Evolutionary conservation across 257 asterid species (phyloP), one percentile per base, ranked within the genome.

Genomic region (Coffea canephora): DNA sequence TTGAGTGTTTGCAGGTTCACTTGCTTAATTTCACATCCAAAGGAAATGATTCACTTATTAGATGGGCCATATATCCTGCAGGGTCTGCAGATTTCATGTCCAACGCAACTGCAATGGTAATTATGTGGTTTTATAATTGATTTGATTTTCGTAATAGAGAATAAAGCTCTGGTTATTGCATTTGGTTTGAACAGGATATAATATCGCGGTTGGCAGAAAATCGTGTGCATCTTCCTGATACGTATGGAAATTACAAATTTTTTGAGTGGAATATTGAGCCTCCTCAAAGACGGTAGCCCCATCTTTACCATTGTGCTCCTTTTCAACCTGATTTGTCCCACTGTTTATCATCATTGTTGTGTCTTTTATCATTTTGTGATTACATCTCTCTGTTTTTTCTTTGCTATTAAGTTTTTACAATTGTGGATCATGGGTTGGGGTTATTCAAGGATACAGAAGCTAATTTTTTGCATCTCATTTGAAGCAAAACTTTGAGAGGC

Each of bases 41-140:
- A 79, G 91, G 88, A 79, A 92, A 89, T 73, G 91, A 66, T 36
- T 92, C 97, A 69, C 89, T 96, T 76, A 77, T 91, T 85, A 88
- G 78, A 88, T 90, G 95, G 97, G 92, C 88, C 66, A 89, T 96
- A 86, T 79, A 59, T 72, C 98, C 99, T n/a, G 84, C 87, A 39
- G 87, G 85, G 73, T 82, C 97, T 79, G 88, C 87, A 80, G 80
- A 82, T 77, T 90, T 82, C 80, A 85, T 96, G 65, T 78, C 95
- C 25, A 90, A 89, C 79, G 87, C 88, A 79, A 85, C 96, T 52
- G 96, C 96, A 81, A 82, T 61, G 96, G 99, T 95, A 87, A 75
- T 34, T 69, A 70, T 74, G 75, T 65, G 12, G 43, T 48, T 54
- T 78, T 76, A 69, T 65, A 39, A 9, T 61, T 5, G 68, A 61